Conservation (phyloP, 2,329 filamentous ascomycete genomes). For the Colletotrichum kahawae region DNA sequence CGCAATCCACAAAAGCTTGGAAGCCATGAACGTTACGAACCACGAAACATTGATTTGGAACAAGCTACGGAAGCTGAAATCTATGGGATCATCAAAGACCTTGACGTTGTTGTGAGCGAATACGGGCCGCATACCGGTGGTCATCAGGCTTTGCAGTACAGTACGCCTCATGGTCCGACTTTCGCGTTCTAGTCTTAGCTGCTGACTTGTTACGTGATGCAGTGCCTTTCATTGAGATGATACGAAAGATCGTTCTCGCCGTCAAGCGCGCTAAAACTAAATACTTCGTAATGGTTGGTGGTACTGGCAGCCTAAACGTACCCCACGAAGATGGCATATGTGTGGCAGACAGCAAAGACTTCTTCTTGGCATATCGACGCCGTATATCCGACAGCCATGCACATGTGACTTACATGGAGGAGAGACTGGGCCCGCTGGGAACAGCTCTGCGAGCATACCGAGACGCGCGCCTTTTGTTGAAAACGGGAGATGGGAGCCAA, state of each 20-base stretch:
- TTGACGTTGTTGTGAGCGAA: not conserved
- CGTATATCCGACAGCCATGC: not conserved
- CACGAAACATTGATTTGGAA: not conserved
- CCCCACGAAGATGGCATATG: not conserved
- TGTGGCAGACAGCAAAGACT: not conserved
- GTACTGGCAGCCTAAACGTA: not conserved
- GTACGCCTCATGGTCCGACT: not conserved
- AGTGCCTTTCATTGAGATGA: not conserved
- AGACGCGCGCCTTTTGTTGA: not conserved
- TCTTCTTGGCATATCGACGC: not conserved
- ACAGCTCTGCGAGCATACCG: not conserved
- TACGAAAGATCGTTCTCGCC: not conserved
- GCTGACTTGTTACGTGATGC: not conserved
- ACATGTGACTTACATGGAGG: not conserved
- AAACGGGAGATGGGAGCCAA: not conserved
- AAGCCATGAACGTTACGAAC: not conserved
- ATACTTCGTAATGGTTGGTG: not conserved
- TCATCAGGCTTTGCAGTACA: not conserved
- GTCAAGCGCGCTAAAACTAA: not conserved
- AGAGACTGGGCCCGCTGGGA: not conserved
- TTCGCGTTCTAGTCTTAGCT: not conserved
- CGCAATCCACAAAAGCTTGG: not conserved
- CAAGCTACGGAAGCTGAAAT: not conserved
- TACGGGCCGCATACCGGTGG: not conserved
- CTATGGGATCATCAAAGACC: not conserved